A percentile compares a stretch with the other conserved stretches of the same genome.
These are phyloP conservation scores for Penicillium macrosclerotiorum DNA, from an alignment of 495 filamentous ascomycete genomes.

Conservation along the genomic window DNA sequence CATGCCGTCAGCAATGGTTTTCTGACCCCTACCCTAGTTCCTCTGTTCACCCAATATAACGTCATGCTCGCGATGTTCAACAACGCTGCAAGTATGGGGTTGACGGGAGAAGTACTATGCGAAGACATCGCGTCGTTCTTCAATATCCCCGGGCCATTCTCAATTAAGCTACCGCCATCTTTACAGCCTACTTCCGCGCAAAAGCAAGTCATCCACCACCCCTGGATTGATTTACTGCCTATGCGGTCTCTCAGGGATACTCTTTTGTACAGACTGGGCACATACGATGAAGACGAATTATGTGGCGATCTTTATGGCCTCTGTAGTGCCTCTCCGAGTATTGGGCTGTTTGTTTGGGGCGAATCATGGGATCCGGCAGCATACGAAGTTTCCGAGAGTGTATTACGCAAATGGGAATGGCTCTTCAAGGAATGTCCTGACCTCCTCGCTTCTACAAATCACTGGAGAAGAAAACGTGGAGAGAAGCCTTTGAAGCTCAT, in stretches of 20 bases:
- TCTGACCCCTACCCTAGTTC: constrained; percentile 1
- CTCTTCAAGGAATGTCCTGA: constrained; percentile 18
- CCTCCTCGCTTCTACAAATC: constrained; percentile 19
- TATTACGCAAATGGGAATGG: constrained; percentile 20
- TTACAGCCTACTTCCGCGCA: constrained; percentile 17
- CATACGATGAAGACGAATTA: constrained; percentile 20
- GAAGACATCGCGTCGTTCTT: constrained; percentile 24
- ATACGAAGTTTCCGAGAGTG: constrained; percentile 19
- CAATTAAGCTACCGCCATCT: constrained; percentile 16
- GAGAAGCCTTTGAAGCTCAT: constrained; percentile 12
- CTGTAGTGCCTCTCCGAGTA: background rate
- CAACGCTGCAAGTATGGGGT: constrained; percentile 18
- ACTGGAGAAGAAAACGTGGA: constrained; percentile 21
- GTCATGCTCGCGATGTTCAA: constrained; percentile 11
- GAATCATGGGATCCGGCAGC: constrained; percentile 24
- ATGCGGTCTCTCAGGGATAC: constrained; percentile 16
- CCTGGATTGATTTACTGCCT: constrained; percentile 27
- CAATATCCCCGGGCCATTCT: constrained; percentile 16
- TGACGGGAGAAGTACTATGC: constrained; percentile 12
- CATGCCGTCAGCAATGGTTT: background rate
- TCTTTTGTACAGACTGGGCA: constrained; percentile 1
- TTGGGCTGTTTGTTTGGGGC: constrained; percentile 23
- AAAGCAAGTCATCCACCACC: constrained; percentile 22
- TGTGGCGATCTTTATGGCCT: constrained; percentile 19
- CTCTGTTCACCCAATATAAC: constrained; percentile 9